Percentiles rank a stretch among this genome's conserved stretches.
Conservation (phyloP, 2,329 filamentous ascomycete genomes). For the Lecanicillium sp. region DNA sequence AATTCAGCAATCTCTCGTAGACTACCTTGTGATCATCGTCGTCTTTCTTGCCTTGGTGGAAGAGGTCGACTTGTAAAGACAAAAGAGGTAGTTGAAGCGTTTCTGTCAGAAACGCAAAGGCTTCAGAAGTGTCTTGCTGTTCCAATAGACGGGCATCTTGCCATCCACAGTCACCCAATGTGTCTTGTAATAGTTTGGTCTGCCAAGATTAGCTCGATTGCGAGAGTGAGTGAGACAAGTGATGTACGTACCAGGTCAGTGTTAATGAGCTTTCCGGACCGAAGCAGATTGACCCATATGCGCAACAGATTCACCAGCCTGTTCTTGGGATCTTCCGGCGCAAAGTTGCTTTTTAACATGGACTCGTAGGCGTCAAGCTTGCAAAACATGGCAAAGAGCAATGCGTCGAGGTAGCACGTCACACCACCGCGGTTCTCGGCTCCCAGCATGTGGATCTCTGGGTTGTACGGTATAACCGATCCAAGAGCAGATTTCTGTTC, state of each 20-base stretch:
- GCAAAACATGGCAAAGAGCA: constrained; percentile 94
- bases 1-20: constrained; percentile 81
- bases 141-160: constrained; percentile 64
- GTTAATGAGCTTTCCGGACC: constrained; percentile 76
- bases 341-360: constrained; percentile 74
- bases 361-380: constrained; percentile 85
- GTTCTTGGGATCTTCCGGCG: constrained; percentile 56
- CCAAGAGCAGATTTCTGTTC: constrained; percentile 77
- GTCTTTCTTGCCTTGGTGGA: constrained; percentile 79
- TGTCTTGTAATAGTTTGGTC: constrained; percentile 76
- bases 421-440: constrained; percentile 79
- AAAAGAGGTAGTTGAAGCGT: constrained; percentile 80
- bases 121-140: constrained; percentile 94
- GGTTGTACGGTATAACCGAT: constrained; percentile 65
- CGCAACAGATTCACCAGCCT: constrained; percentile 71
- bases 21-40: constrained; percentile 91
- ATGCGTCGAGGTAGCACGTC: constrained; percentile 88
- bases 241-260: constrained; percentile 61
- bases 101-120: constrained; percentile 90
- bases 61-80: constrained; percentile 88
- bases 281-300: constrained; percentile 88
- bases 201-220: constrained; percentile 29
- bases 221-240: background rate
- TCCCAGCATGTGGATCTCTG: constrained; percentile 64
- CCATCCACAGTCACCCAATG: constrained; percentile 83